Conservation (phyloP, 768 basidiomycete genomes). For the Leccinum boreale region DNA sequence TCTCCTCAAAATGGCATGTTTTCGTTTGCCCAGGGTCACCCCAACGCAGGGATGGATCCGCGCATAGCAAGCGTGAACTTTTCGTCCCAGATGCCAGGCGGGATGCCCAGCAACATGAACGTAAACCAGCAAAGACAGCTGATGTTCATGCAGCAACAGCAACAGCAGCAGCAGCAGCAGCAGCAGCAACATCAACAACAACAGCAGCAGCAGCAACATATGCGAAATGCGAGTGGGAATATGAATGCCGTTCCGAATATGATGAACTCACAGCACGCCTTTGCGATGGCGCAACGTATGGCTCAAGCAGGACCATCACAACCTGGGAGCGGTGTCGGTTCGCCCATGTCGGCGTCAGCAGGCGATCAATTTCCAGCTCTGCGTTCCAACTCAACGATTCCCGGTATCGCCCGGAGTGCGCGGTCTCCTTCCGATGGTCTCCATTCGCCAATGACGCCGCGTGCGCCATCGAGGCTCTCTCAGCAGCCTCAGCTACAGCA, state of each 20-base stretch:
- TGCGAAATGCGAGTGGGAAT: conserved; percentile 26
- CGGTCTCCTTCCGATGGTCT: conserved; percentile 70
- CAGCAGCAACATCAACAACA: conserved; percentile 2
- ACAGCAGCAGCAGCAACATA: conserved; percentile 10
- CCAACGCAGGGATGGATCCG: conserved; percentile 29
- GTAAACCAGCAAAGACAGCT: conserved; percentile 46
- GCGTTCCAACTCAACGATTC: conserved; percentile 59
- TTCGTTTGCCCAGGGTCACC: conserved; percentile 24
- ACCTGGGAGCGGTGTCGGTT: conserved; percentile 29
- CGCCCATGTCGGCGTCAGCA: conserved; percentile 41
- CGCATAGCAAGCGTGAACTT: conserved; percentile 29
- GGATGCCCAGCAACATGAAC: conserved; percentile 27
- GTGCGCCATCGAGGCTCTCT: conserved; percentile 33
- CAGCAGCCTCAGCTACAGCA: conserved; percentile 50
- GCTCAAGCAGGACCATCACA: conserved; percentile 41
- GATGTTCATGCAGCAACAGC: conserved; percentile 38
- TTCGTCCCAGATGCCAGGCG: conserved; percentile 28
- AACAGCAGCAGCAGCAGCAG: neutral
- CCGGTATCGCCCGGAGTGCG: conserved; percentile 71
- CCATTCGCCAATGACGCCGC: conserved; percentile 42
- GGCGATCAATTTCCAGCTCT: conserved; percentile 46
- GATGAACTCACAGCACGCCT: conserved; percentile 35
- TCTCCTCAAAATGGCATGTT: conserved; percentile 32
- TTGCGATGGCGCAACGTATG: conserved; percentile 41
- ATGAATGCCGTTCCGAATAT: conserved; percentile 26